A percentile compares a stretch with the other conserved stretches of the same genome.
Evolutionary conservation across 768 basidiomycete species (phyloP).

Genomic region (Termitomyces sp.): DNA sequence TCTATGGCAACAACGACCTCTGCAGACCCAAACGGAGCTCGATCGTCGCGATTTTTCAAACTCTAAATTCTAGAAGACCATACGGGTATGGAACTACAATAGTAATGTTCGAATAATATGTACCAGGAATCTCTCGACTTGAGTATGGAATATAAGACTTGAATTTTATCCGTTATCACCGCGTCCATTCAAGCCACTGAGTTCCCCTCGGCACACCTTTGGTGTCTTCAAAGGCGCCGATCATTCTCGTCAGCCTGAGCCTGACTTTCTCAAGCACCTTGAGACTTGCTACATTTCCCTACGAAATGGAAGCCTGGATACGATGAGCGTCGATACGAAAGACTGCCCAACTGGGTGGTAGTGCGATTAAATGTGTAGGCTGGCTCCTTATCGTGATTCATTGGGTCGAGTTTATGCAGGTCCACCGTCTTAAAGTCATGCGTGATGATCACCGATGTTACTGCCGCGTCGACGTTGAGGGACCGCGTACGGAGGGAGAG

Average conservation of each 20-base stretch:
- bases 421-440: no score
- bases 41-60: constrained; percentile 10
- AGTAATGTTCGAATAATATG: background rate
- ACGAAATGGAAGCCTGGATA: constrained; percentile 5
- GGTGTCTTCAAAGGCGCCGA: background rate
- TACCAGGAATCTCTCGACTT: background rate
- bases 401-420: no score
- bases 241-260: constrained; percentile 2
- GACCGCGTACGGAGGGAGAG: no score
- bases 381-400: no score
- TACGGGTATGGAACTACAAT: background rate
- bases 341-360: no score
- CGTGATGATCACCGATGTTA: no score
- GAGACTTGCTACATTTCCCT: constrained; percentile 10
- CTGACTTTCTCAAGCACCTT: constrained; percentile 9
- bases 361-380: no score
- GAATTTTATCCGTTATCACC: background rate
- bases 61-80: background rate
- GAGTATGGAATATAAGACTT: background rate
- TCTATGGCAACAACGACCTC: background rate
- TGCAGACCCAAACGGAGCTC: background rate
- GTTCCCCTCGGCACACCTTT: constrained; percentile 2
- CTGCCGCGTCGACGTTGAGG: no score
- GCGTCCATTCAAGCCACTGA: constrained; percentile 9
- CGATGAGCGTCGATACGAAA: no score